Evolutionary conservation across 2,329 filamentous ascomycete genomes (phyloP).

Genomic region (Diaporthe batatas): DNA sequence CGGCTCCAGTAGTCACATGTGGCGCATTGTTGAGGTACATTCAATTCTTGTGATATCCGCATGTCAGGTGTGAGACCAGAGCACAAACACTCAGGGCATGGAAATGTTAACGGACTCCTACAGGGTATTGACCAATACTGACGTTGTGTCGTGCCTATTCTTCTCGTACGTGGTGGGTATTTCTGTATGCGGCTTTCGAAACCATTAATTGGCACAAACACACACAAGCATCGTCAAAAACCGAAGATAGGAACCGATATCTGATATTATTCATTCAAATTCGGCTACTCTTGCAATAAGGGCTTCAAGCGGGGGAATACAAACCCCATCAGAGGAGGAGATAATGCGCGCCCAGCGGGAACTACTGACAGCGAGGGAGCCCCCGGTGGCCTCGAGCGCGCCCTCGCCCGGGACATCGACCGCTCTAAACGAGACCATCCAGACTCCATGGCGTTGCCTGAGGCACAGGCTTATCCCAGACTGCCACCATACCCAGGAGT

Average conservation of each 20-base stretch:
- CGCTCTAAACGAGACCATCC: background rate
- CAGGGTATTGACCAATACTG: too few species aligned
- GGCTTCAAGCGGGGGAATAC: conserved; percentile 39
- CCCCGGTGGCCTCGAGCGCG: conserved; percentile 28
- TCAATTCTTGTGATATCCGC: too few species aligned
- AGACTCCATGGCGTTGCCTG: conserved; percentile 3
- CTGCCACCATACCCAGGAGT: conserved; percentile 54
- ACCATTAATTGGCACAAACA: background rate
- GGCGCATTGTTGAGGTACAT: too few species aligned
- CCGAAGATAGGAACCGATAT: background rate
- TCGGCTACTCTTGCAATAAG: background rate
- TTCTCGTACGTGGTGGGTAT: background rate
- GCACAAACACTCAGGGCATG: too few species aligned
- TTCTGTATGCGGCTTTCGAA: background rate
- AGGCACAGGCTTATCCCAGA: background rate
- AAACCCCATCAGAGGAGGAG: conserved; percentile 37
- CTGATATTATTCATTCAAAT: background rate
- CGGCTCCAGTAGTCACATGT: background rate
- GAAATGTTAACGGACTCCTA: too few species aligned
- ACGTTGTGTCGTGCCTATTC: background rate
- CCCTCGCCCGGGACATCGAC: conserved; percentile 20
- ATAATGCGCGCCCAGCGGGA: conserved; percentile 32
- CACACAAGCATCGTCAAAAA: background rate
- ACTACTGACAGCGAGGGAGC: conserved; percentile 3
- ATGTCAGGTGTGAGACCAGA: too few species aligned